Base-by-base conservation (phyloP, 257 asterid genomes). In the Lantana camara region DNA sequence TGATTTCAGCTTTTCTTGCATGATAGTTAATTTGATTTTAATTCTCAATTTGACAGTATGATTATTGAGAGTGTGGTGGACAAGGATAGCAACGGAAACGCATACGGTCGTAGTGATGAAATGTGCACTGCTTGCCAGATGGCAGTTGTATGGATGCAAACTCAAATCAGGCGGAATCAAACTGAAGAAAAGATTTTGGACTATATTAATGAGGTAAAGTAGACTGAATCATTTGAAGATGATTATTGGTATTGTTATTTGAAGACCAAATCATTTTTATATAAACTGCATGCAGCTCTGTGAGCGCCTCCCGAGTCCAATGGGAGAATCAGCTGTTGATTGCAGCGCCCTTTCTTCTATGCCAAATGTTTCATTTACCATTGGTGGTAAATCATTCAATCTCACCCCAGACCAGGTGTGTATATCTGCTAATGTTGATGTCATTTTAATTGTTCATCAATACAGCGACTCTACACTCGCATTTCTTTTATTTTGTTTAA, bases 141-240 rank as follows among this genome's bases (percentile, higher is more conserved):
- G 98, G 96, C 98, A 51, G 98, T 88, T 51, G 85, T 91, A 0
- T 91, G 98, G 98, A 84, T 86, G 82, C 95, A 91, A 70, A 86
- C 73, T 65, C 89, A 88, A 72, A 46, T 91, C 29, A 82, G 55
- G 41, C 79, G 35, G 30, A 88, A 91, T 55, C 59, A 82, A 66
- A 80, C 96, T 1, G 83, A 84, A 78, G 91, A 83, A 6, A 75
- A 71, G 57, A 88, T 91, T 42, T 71, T 88, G 77, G 82, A 84
- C 84, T 91, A 85, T 57, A 75, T 86, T 54, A 80, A 91, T 55
- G 66, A 85, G 91, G 97, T 83, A 73, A 17, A 72, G 11, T 46
- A 57, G 40, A 40, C 29, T 42, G 9, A 20, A 37, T 64, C 24
- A 11, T 61, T 42, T 65, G 14, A 13, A 38, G 20, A 8, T 53